phyloP scores from a whole-genome alignment of 192 early-diverging fungal species.

The Coemansia brasiliensis region DNA sequence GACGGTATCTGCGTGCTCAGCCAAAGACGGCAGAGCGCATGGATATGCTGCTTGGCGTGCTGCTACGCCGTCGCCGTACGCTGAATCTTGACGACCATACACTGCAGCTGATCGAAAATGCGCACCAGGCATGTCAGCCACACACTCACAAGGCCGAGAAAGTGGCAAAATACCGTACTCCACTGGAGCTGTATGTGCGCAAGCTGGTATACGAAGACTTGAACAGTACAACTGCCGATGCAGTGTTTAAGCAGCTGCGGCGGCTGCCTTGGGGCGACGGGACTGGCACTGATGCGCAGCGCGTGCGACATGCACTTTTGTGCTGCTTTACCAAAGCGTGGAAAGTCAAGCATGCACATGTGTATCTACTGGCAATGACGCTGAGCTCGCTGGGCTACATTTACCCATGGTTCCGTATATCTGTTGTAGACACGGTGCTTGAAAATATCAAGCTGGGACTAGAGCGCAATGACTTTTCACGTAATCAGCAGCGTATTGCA shows the following conservation, averaged over 20 bases:
- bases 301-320: constrained; percentile 60
- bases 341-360: constrained; percentile 89
- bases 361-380: constrained; percentile 81
- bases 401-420: constrained; percentile 85
- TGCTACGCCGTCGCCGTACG: constrained; percentile 85
- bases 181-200: constrained; percentile 85
- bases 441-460: constrained; percentile 89
- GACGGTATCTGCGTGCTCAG: constrained; percentile 78
- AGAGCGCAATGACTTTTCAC: constrained; percentile 90
- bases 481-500: constrained; percentile 88
- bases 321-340: constrained; percentile 86
- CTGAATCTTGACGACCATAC: constrained; percentile 85
- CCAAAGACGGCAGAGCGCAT: constrained; percentile 75
- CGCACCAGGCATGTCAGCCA: constrained; percentile 79
- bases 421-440: constrained; percentile 81
- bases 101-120: constrained; percentile 90
- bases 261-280: constrained; percentile 79
- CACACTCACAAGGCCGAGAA: too few relatives aligned
- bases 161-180: constrained; percentile 68
- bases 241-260: constrained; percentile 68
- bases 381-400: constrained; percentile 73
- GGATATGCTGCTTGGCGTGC: constrained; percentile 72
- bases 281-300: constrained; percentile 26
- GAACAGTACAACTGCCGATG: constrained; percentile 67
- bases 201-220: constrained; percentile 88